A percentile compares a stretch with the other conserved stretches of the same genome.
phyloP scores from a whole-genome alignment of 805 yeast species.

The Hanseniaspora taiwanica region DNA sequence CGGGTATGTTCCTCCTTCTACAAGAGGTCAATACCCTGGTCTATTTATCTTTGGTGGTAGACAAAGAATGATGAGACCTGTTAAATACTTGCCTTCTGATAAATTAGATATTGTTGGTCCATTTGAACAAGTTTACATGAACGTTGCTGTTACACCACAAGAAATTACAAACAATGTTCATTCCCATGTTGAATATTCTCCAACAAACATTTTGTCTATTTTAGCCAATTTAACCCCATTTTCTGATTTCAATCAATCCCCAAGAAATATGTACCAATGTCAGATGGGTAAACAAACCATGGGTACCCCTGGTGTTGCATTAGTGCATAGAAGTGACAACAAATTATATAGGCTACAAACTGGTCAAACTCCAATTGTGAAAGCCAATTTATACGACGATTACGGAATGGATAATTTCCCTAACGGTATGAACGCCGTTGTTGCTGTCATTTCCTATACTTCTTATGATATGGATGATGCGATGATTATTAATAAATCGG shows the following conservation, averaged over 20 bases:
- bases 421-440: constrained; percentile 96
- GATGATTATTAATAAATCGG: constrained; percentile 94
- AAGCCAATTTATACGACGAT: constrained; percentile 84
- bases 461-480: constrained; percentile 99
- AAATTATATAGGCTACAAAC: constrained; percentile 84
- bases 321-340: constrained; percentile 85
- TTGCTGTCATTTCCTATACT: constrained; percentile 95
- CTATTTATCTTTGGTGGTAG: constrained; percentile 81
- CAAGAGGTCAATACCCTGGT: constrained; percentile 96
- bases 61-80: constrained; percentile 94
- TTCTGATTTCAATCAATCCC: constrained; percentile 97
- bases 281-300: constrained; percentile 99
- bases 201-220: constrained; percentile 88
- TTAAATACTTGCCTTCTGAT: constrained; percentile 73
- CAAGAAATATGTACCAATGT: constrained; percentile 99
- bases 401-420: constrained; percentile 98
- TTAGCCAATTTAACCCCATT: constrained; percentile 95
- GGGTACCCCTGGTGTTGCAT: constrained; percentile 99
- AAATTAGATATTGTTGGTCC: constrained; percentile 88
- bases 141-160: constrained; percentile 85
- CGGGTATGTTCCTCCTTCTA: constrained; percentile 93
- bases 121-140: constrained; percentile 94
- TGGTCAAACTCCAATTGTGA: constrained; percentile 95
- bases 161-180: constrained; percentile 76
- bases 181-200: constrained; percentile 87